Base-by-base conservation (phyloP, 768 basidiomycete species). In the Trametes cingulata region DNA sequence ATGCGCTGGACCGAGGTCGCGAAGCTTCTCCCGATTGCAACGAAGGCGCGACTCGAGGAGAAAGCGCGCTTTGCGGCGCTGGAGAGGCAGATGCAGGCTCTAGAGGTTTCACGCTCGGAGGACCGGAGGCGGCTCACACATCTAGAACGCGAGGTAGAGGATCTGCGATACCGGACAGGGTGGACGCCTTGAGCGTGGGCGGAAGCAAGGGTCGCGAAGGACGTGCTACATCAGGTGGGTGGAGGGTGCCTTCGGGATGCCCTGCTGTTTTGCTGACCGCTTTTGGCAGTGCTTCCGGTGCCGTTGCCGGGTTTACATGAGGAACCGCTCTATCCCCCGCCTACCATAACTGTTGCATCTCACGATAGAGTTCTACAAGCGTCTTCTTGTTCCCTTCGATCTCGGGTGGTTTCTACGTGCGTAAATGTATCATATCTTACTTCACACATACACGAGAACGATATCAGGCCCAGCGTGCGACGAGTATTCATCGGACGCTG, bases 1-100 rank as follows among this genome's bases (percentile, higher is more conserved):
- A 61, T 60, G 39, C 55, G 51, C 40, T 71, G 70, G 70, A 65
- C 49, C 40, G 62, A 67, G 39, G 64, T 69, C 41, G 65, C 62
- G 48, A 65, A 63, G 61, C 52, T 69, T 39, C 63, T 71, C 22
- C 68, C 68, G 24, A 43, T 69, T 33, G 65, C 62, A 25, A 66
- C 60, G 14, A 58, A 60, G 56, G 70, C 70, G 36, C 49, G 70
- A 29, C 50, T 57, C 45, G 62, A 69, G 33, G 70, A 69, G 65
- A 55, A 60, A 37, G 61, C 54, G 29, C 48, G 56, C 15, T 42
- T 63, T 17, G 58, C 37, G 13, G 58, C 52, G 35, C 47, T 68
- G 19, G 61, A 59, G 58, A 40, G 46, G 17, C 53, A 63, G 63
- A 52, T 66, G 53, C 55, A 47, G 41, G 43, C 35, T 20, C 50